Conservation (phyloP, 2,329 filamentous ascomycete species). For the Trichoderma endophyticum region DNA sequence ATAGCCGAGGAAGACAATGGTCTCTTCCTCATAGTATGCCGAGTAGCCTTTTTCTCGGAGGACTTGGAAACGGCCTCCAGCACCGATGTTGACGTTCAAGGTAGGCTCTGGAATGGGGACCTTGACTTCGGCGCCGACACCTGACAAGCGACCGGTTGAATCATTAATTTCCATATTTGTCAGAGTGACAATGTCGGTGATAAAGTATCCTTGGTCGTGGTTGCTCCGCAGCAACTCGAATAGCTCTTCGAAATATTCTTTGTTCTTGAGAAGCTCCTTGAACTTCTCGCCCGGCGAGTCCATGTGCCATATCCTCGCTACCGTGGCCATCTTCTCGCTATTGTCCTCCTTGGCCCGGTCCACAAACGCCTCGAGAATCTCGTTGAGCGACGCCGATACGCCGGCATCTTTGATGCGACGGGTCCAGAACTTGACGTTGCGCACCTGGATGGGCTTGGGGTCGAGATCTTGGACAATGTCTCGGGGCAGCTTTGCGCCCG, state of each 20-base stretch:
- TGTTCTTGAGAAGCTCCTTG: slow-evolving; percentile 28
- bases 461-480: slow-evolving; percentile 28
- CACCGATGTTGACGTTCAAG: slow-evolving; percentile 23
- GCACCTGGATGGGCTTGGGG: slow-evolving; percentile 29
- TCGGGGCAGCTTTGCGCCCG: slow-evolving; percentile 20
- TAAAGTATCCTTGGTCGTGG: slow-evolving; percentile 27
- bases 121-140: slow-evolving; percentile 20
- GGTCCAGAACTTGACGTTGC: slow-evolving; percentile 30
- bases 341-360: slow-evolving; percentile 24
- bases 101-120: slow-evolving; percentile 24
- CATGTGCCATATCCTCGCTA: slow-evolving; percentile 32
- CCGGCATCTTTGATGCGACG: slow-evolving; percentile 27
- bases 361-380: slow-evolving; percentile 28
- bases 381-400: slow-evolving; percentile 27
- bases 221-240: slow-evolving; percentile 27
- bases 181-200: slow-evolving; percentile 30
- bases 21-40: slow-evolving; percentile 28
- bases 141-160: slow-evolving; percentile 12
- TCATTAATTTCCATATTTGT: slow-evolving; percentile 27
- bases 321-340: slow-evolving; percentile 25
- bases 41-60: slow-evolving; percentile 26
- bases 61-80: slow-evolving; percentile 21
- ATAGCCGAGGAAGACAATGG: slow-evolving; percentile 31
- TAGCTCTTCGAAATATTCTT: slow-evolving; percentile 29
- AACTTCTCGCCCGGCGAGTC: slow-evolving; percentile 31